phyloP scores from a whole-genome alignment of 1,139 yeast species.

The Scheffersomyces segobiensis region DNA sequence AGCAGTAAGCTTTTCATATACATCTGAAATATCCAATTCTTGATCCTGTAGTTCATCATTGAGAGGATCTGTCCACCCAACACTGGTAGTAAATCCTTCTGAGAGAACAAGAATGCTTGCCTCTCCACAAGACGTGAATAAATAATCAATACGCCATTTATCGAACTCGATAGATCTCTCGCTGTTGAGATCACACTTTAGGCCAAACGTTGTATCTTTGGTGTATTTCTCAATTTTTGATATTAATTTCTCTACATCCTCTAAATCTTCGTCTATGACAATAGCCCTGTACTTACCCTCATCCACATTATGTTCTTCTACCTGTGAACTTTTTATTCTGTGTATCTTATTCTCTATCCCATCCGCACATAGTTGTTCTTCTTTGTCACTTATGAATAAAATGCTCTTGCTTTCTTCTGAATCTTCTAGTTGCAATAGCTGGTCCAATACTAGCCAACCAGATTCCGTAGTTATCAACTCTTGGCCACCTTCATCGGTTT shows the following conservation, averaged over 20 bases:
- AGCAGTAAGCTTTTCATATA: background rate
- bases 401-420: background rate
- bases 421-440: background rate
- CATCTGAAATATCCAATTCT: background rate
- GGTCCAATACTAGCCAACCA: background rate
- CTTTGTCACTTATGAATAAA: background rate
- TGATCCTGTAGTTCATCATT: background rate
- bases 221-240: background rate
- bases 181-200: background rate
- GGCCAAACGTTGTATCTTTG: background rate
- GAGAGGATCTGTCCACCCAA: background rate
- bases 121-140: conserved; percentile 2
- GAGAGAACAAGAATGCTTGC: background rate
- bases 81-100: background rate
- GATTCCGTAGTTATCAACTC: background rate
- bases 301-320: background rate
- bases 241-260: background rate
- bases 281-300: background rate
- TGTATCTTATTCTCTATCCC: background rate
- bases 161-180: conserved; percentile 3
- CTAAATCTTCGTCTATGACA: background rate
- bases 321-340: background rate
- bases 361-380: background rate
- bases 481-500: background rate
- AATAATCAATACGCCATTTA: conserved; percentile 4